Conservation (phyloP, 2,329 filamentous ascomycete species). For the Fusarium napiforme region DNA sequence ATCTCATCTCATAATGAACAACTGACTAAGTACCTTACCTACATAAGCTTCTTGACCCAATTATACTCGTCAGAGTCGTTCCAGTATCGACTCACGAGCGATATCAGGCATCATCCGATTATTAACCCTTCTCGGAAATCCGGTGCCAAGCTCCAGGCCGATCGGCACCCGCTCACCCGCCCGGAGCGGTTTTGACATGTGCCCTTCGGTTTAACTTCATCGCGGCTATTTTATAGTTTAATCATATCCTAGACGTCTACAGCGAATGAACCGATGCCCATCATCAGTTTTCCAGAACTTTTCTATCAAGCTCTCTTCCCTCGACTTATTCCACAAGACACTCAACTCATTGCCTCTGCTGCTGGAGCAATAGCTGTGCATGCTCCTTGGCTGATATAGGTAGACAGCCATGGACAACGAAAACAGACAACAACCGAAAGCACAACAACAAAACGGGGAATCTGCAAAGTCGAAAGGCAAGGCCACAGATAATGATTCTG, state of each 20-base stretch:
- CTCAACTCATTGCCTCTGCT: neutral
- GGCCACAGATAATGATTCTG: conserved; percentile 30
- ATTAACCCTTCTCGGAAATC: conserved; percentile 27
- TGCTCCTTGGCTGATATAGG: neutral
- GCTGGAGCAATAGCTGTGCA: neutral
- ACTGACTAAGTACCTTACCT: neutral
- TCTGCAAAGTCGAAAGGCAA: conserved; percentile 31
- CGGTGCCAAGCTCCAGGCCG: conserved; percentile 24
- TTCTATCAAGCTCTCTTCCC: neutral
- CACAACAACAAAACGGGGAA: neutral
- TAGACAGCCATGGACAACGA: conserved; percentile 27
- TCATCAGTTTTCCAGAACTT: neutral
- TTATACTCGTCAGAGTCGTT: neutral
- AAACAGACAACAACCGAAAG: neutral
- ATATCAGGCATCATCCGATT: conserved; percentile 28
- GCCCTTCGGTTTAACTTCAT: conserved; percentile 18
- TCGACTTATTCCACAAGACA: neutral
- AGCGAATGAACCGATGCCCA: neutral
- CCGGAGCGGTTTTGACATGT: conserved; percentile 32
- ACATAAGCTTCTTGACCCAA: neutral
- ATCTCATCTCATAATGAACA: neutral
- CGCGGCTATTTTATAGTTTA: neutral
- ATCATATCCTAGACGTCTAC: neutral
- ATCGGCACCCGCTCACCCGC: conserved; percentile 44
- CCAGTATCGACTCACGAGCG: conserved; percentile 1